Evolutionary conservation across 108 stramenopile species (phyloP), one percentile per base, ranked within the genome.

Genomic region (Skeletonema costatum): DNA sequence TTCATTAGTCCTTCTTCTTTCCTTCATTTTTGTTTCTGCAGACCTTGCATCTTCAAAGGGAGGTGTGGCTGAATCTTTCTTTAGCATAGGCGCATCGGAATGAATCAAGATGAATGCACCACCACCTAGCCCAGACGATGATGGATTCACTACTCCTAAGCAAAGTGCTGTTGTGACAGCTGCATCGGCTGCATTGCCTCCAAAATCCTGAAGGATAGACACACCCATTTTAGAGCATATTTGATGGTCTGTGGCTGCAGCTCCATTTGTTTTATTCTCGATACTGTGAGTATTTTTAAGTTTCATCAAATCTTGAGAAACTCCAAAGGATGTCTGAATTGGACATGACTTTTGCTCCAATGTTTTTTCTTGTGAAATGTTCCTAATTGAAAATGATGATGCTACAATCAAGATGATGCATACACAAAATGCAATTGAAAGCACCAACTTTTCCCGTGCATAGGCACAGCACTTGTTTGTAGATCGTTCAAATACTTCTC

Each of bases 181-280:
- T 3, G 95, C 92, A 81, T 96, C 95, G 2, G 92, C 87, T 32
- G 92, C 92, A 76, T 92, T 92, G 1, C 92, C 92, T 46, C 79
- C 80, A 19, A 21, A 36, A 13, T 90, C 65, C 21, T 41, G 10
- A 60, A 92, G 60, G 30, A 92, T 86, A 19, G 64, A 56, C 2
- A 60, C 64, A 10, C 89, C 92, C 1, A 92, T 44, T 39, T 86
- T 42, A 5, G 86, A 87, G 73, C 92, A 92, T 0, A 82, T 39
- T 60, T 51, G n/a, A 74, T 89, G 85, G 71, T 92, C 92, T 0
- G 92, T 69, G 38, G 92, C 87, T 2, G 90, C 92, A 14, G 88
- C 89, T 4, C 87, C 89, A 75, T 87, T 38, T 17, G 56, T 8
- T 12, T 87, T 19, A 58, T 73, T 74, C 39, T 85, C 70, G 29